A percentile compares a stretch with the other conserved stretches of the same genome.
These are phyloP conservation scores for Phytophthora fragariaefolia DNA, from an alignment of 352 stramenopile genomes.

Conservation along the genomic window DNA sequence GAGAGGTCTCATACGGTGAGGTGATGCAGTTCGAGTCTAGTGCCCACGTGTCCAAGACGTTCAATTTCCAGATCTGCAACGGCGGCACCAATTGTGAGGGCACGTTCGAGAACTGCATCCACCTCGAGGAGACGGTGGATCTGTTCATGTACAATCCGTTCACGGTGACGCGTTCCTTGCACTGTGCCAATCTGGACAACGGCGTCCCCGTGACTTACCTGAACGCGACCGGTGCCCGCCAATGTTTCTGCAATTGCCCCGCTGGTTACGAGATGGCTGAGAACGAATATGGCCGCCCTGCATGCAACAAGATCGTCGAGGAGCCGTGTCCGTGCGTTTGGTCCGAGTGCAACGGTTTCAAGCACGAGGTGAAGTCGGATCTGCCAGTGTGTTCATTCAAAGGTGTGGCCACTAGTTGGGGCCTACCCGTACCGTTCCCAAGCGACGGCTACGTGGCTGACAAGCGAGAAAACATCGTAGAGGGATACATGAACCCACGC, in stretches of 20 bases:
- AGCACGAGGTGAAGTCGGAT: conserved; percentile 36
- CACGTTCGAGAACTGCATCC: conserved; percentile 43
- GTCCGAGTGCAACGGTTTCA: conserved; percentile 39
- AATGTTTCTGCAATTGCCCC: conserved; percentile 71
- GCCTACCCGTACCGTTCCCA: conserved; percentile 56
- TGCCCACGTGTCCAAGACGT: conserved; percentile 36
- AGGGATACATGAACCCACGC: conserved; percentile 18
- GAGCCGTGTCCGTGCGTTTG: conserved; percentile 57
- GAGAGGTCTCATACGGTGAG: conserved; percentile 42
- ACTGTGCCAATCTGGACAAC: conserved; percentile 42
- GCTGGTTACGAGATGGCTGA: conserved; percentile 37
- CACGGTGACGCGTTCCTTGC: conserved; percentile 40
- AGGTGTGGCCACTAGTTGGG: conserved; percentile 44
- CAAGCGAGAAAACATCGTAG: conserved; percentile 40
- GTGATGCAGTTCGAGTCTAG: conserved; percentile 40
- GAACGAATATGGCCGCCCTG: conserved; percentile 22
- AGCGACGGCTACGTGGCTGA: conserved; percentile 64
- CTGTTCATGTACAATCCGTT: conserved; percentile 78
- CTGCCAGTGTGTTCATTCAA: conserved; percentile 43
- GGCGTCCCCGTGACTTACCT: conserved; percentile 63
- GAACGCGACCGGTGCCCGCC: conserved; percentile 34
- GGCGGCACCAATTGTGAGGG: conserved; percentile 15
- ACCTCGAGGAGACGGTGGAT: conserved; percentile 43
- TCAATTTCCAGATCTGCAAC: conserved; percentile 52
- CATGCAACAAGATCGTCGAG: conserved; percentile 36